Evolutionary conservation across 2,329 filamentous ascomycete genomes (phyloP).

Genomic region (Colletotrichum sp.): DNA sequence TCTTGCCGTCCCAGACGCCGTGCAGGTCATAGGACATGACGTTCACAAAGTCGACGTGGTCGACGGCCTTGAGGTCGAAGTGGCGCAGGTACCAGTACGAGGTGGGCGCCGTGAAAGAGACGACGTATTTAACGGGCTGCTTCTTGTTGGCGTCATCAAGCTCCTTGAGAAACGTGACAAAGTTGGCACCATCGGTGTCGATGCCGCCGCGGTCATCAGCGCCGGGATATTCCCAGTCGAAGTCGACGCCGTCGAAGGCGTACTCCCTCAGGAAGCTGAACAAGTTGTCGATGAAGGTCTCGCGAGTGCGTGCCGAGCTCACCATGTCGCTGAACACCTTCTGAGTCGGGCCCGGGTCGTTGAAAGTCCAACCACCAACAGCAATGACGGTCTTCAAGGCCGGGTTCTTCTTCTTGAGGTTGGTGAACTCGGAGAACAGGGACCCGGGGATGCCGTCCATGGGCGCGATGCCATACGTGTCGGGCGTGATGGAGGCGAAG

Average conservation of each 20-base stretch:
- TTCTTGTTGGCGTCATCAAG: constrained; percentile 16
- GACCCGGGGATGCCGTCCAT: constrained; percentile 27
- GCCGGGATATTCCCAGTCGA: constrained; percentile 21
- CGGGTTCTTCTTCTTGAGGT: constrained; percentile 30
- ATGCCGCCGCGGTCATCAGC: constrained; percentile 26
- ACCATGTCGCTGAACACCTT: constrained; percentile 31
- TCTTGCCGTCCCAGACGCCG: constrained; percentile 42
- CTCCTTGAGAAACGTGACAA: constrained; percentile 25
- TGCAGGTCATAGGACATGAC: constrained; percentile 29
- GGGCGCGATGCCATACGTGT: constrained; percentile 28
- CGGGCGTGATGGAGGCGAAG: constrained; percentile 39
- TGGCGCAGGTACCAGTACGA: constrained; percentile 35
- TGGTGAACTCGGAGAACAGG: constrained; percentile 30
- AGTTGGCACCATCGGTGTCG: constrained; percentile 26
- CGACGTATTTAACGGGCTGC: constrained; percentile 19
- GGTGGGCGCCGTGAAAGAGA: constrained; percentile 28
- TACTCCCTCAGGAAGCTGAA: constrained; percentile 3
- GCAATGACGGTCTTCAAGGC: constrained; percentile 36
- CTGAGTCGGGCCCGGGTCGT: constrained; percentile 31
- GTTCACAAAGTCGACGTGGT: constrained; percentile 8
- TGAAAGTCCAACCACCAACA: constrained; percentile 48
- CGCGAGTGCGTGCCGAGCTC: not conserved
- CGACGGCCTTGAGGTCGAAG: constrained; percentile 25
- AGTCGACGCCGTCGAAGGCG: constrained; percentile 21
- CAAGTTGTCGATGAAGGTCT: not conserved